phyloP scores from a whole-genome alignment of 108 stramenopile species.

The Stephanodiscus triporus region DNA sequence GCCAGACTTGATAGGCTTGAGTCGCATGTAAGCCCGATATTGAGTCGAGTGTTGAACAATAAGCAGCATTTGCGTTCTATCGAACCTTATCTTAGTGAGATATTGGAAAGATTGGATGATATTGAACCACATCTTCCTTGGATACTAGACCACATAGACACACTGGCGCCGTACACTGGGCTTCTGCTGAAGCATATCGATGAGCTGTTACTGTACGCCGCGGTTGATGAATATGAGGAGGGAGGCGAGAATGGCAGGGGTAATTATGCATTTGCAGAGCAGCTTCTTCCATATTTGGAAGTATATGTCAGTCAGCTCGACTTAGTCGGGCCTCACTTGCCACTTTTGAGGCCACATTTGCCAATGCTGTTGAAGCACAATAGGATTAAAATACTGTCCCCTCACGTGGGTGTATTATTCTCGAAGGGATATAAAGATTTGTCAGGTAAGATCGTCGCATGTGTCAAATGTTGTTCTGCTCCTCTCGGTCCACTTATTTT shows the following conservation, averaged over 20 bases:
- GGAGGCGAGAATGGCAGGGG: conserved; percentile 29
- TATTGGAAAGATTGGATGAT: conserved; percentile 69
- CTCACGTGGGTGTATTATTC: conserved; percentile 62
- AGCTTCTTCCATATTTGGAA: conserved; percentile 68
- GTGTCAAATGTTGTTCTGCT: background rate
- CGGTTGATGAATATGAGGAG: conserved; percentile 51
- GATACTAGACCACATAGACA: conserved; percentile 75
- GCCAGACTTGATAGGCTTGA: conserved; percentile 65
- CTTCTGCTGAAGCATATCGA: conserved; percentile 72
- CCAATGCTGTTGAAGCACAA: conserved; percentile 64
- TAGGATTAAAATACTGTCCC: conserved; percentile 65
- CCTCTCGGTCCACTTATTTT: background rate
- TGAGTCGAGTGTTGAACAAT: conserved; percentile 70
- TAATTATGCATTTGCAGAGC: conserved; percentile 64
- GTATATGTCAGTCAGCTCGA: conserved; percentile 63
- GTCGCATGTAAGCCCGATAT: conserved; percentile 60
- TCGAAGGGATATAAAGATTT: conserved; percentile 65
- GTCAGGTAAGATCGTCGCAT: conserved; percentile 28
- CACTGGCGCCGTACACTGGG: conserved; percentile 76
- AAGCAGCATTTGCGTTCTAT: conserved; percentile 64
- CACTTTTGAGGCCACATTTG: conserved; percentile 71
- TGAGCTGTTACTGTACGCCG: conserved; percentile 67
- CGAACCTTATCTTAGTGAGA: conserved; percentile 65
- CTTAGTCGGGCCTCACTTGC: conserved; percentile 61
- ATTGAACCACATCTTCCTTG: conserved; percentile 80